Evolutionary conservation across 1,284 basidiomycete species (phyloP).

Genomic region (Tylopilus sp.): DNA sequence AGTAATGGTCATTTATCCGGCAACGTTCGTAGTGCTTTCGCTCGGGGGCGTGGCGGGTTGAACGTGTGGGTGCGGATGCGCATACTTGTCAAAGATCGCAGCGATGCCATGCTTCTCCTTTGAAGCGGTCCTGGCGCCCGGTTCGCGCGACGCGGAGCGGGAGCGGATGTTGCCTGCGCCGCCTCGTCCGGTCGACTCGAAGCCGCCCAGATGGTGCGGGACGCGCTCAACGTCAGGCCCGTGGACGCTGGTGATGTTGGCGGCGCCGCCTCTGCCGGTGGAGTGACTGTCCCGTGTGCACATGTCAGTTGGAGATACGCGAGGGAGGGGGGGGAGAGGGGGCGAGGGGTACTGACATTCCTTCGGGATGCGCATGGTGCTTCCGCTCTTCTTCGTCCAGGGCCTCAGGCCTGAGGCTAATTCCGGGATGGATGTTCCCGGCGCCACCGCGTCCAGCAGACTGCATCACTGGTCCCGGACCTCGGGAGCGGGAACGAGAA

Average conservation of each 20-base stretch:
- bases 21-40: not conserved
- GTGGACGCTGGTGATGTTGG: constrained; percentile 49
- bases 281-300: constrained; percentile 46
- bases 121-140: constrained; percentile 23
- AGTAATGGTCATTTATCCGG: not conserved
- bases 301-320: not conserved
- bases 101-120: constrained; percentile 35
- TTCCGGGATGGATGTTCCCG: constrained; percentile 54
- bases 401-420: constrained; percentile 22
- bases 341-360: constrained; percentile 37
- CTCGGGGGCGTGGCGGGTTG: not conserved
- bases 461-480: constrained; percentile 34
- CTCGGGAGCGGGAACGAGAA: constrained; percentile 35
- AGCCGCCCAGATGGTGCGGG: constrained; percentile 27
- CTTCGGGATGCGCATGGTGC: constrained; percentile 34
- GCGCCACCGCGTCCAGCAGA: constrained; percentile 65
- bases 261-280: constrained; percentile 65
- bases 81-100: constrained; percentile 29
- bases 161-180: constrained; percentile 69
- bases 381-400: constrained; percentile 46
- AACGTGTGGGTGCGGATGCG: constrained; percentile 21
- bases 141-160: constrained; percentile 40
- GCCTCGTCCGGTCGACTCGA: constrained; percentile 61
- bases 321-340: not conserved
- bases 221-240: constrained; percentile 41